Evolutionary conservation across 805 yeast species (phyloP).

Genomic region (Komagataella populi): DNA sequence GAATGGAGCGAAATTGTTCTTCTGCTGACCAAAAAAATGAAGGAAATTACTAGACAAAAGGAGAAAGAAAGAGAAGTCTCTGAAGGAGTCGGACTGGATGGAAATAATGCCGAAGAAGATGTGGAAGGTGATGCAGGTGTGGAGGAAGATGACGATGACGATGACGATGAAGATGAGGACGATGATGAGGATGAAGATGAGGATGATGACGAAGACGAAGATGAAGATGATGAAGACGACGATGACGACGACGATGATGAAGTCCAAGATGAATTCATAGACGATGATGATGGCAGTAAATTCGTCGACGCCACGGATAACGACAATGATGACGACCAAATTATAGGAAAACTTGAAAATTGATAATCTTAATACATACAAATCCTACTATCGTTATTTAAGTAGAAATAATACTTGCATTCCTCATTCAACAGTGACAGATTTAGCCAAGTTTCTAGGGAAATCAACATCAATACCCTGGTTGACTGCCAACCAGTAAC

Average conservation of each 20-base stretch:
- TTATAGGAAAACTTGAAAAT: not conserved
- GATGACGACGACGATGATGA: constrained; percentile 24
- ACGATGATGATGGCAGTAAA: constrained; percentile 14
- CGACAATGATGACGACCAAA: not conserved
- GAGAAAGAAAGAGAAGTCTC: constrained; percentile 33
- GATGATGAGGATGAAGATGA: constrained; percentile 33
- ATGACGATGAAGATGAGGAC: constrained; percentile 24
- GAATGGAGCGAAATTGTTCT: constrained; percentile 93
- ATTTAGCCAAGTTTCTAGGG: constrained; percentile 97
- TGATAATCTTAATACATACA: not conserved
- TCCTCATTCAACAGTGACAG: constrained; percentile 84
- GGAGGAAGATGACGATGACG: constrained; percentile 31
- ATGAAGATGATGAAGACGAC: constrained; percentile 24
- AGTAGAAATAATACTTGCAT: not conserved
- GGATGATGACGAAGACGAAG: constrained; percentile 29
- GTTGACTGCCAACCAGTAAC: constrained; percentile 92
- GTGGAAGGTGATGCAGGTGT: constrained; percentile 31
- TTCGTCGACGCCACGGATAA: not conserved
- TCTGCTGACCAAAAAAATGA: constrained; percentile 59
- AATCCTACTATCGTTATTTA: not conserved
- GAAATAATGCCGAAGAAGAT: constrained; percentile 12
- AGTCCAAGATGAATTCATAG: constrained; percentile 25
- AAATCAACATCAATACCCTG: constrained; percentile 96
- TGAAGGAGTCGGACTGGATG: constrained; percentile 17
- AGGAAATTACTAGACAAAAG: constrained; percentile 36